phyloP scores from a whole-genome alignment of 768 basidiomycete genomes.

The Phlebiopsis flavidoalba region DNA sequence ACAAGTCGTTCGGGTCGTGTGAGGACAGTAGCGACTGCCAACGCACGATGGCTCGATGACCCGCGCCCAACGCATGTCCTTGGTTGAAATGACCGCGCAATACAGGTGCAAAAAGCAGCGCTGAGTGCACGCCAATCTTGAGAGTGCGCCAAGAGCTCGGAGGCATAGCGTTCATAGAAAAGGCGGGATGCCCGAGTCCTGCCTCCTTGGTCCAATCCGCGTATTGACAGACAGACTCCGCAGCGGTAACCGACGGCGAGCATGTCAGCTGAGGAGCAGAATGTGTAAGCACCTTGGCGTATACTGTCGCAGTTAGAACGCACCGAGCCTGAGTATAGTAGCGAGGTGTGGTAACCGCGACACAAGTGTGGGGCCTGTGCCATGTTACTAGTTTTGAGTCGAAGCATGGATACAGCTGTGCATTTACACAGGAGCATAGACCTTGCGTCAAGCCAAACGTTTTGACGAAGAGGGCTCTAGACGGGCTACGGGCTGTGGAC shows the following conservation, averaged over 20 bases:
- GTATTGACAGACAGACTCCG: neutral
- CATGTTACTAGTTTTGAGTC: neutral
- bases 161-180: neutral
- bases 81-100: neutral
- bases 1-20: neutral
- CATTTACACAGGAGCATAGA: neutral
- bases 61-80: neutral
- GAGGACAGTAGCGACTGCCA: neutral
- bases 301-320: neutral
- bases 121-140: neutral
- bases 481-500: neutral
- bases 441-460: neutral
- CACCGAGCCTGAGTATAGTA: neutral
- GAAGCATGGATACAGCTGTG: neutral
- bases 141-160: neutral
- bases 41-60: neutral
- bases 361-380: neutral
- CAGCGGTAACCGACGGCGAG: neutral
- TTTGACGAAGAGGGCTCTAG: neutral
- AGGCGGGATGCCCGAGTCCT: neutral
- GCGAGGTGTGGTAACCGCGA: neutral
- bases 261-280: neutral
- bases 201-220: neutral
- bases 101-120: neutral
- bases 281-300: neutral